Percentiles rank a stretch among this genome's conserved stretches.
phyloP scores from a whole-genome alignment of 148 eudicot species.

The Chenopodium berlandieri region DNA sequence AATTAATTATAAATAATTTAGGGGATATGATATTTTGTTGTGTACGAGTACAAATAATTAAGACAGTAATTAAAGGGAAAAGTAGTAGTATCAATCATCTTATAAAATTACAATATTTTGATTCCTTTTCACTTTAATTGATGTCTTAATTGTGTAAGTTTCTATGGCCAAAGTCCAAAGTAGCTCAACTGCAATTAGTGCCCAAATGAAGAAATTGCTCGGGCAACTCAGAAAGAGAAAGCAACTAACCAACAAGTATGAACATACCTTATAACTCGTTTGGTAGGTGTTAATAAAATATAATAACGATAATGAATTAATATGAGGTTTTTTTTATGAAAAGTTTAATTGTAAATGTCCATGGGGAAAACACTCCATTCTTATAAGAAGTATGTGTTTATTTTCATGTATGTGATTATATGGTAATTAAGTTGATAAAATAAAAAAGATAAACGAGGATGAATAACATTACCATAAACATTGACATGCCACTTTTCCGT shows the following conservation, averaged over 20 bases:
- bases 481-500: background rate
- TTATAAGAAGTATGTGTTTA: too few relatives aligned
- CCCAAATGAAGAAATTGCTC: background rate
- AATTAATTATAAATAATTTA: background rate
- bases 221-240: background rate
- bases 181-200: background rate
- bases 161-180: background rate
- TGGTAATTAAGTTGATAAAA: too few relatives aligned
- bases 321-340: too few relatives aligned
- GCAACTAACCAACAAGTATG: background rate
- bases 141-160: background rate
- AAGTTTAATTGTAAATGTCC: too few relatives aligned
- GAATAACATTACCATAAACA: too few relatives aligned
- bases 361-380: too few relatives aligned
- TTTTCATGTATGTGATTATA: too few relatives aligned
- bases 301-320: too few relatives aligned
- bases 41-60: background rate
- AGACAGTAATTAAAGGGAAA: background rate
- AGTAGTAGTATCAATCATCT: background rate
- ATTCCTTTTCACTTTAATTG: conserved; percentile 2
- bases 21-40: background rate
- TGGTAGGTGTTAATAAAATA: background rate
- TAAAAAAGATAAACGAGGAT: too few relatives aligned
- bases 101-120: background rate
- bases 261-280: too few relatives aligned